These are phyloP conservation scores for Schizothecium vesticola DNA, from an alignment of 495 filamentous ascomycete species.

Conservation along the genomic window DNA sequence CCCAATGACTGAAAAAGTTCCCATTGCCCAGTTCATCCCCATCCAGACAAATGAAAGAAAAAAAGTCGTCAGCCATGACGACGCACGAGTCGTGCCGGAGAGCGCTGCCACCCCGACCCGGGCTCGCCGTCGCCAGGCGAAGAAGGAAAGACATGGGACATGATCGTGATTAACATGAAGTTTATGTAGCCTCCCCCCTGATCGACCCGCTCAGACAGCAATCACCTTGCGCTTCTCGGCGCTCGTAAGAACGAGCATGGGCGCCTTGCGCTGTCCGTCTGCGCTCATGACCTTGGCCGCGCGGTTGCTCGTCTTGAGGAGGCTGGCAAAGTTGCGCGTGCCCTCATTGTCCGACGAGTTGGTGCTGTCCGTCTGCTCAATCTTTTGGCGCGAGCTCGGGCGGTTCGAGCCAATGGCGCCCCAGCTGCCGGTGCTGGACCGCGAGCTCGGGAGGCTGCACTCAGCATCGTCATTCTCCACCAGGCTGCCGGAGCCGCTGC, in stretches of 20 bases:
- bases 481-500: constrained; percentile 73
- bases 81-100: background rate
- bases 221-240: constrained; percentile 78
- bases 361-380: constrained; percentile 55
- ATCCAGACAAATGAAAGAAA: constrained; percentile 9
- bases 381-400: constrained; percentile 53
- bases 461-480: constrained; percentile 60
- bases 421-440: constrained; percentile 62
- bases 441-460: constrained; percentile 68
- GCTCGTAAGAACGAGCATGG: constrained; percentile 79
- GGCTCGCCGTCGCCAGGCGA: constrained; percentile 7
- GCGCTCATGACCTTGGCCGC: constrained; percentile 38
- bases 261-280: constrained; percentile 69
- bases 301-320: constrained; percentile 52
- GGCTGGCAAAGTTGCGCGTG: constrained; percentile 48
- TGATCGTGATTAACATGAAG: constrained; percentile 37
- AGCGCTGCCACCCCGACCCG: constrained; percentile 20
- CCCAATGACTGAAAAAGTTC: background rate
- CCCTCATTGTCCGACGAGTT: constrained; percentile 45
- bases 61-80: constrained; percentile 22
- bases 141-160: constrained; percentile 25
- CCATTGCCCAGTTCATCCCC: constrained; percentile 22
- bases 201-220: constrained; percentile 4
- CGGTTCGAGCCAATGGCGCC: constrained; percentile 83
- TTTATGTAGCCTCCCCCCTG: constrained; percentile 14